Conservation (phyloP, 2,329 filamentous ascomycete genomes). For the Thielaviopsis musarum region DNA sequence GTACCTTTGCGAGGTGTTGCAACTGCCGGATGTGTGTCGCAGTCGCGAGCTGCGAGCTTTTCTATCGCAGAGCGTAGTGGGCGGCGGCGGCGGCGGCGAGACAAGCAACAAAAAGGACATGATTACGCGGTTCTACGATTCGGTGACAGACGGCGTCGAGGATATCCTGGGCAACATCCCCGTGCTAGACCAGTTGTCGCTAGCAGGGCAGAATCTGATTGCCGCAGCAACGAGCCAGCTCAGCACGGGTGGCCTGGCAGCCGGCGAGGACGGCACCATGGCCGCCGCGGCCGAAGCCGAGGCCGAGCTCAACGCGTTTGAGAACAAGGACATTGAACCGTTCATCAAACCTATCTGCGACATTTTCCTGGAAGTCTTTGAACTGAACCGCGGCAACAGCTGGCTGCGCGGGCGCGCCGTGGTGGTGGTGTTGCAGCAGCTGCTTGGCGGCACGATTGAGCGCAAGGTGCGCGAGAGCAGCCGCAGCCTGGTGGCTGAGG, state of each 20-base stretch:
- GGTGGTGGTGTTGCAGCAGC: slow-evolving; percentile 87
- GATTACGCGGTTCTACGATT: slow-evolving; percentile 88
- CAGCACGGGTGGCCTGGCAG: slow-evolving; percentile 33
- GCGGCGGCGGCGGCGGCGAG: slow-evolving; percentile 30
- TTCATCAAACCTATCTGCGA: slow-evolving; percentile 98
- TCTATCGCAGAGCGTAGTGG: slow-evolving; percentile 71
- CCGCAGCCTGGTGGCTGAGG: slow-evolving; percentile 56
- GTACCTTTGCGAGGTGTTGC: slow-evolving; percentile 67
- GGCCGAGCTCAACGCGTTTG: slow-evolving; percentile 84
- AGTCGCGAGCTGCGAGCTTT: slow-evolving; percentile 86
- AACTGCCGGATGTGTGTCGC: slow-evolving; percentile 82
- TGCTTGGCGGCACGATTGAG: slow-evolving; percentile 90
- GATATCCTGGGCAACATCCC: slow-evolving; percentile 94
- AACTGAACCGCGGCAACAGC: slow-evolving; percentile 86
- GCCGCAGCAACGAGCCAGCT: slow-evolving; percentile 55
- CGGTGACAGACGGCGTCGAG: slow-evolving; percentile 93
- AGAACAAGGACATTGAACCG: slow-evolving; percentile 74
- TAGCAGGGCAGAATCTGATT: slow-evolving; percentile 81
- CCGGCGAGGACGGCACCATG: slow-evolving; percentile 32
- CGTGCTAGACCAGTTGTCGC: slow-evolving; percentile 82
- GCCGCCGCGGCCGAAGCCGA: slow-evolving; percentile 62
- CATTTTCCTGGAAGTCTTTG: slow-evolving; percentile 89
- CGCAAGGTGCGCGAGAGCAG: slow-evolving; percentile 82
- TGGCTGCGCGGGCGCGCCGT: slow-evolving; percentile 93
- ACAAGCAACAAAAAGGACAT: slow-evolving; percentile 55